A percentile compares a stretch with the other conserved stretches of the same genome.
Evolutionary conservation across 2,329 filamentous ascomycete species (phyloP).

Genomic region (Berkeleyomyces basicola): DNA sequence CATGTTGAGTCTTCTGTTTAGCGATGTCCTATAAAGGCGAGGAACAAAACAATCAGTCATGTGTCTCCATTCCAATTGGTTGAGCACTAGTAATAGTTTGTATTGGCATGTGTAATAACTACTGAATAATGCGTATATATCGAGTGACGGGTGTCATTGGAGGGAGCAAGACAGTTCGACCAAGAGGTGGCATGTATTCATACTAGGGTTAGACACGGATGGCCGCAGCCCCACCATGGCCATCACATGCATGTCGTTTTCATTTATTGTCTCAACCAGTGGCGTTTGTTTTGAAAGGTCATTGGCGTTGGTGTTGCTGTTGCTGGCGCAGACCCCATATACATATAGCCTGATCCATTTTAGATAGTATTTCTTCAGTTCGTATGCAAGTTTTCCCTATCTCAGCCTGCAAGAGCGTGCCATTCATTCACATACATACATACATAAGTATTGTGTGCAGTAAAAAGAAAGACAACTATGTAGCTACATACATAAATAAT

Average conservation of each 20-base stretch:
- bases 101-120: too few relatives aligned
- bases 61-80: too few relatives aligned
- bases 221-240: neutral
- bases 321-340: too few relatives aligned
- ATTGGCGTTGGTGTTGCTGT: neutral
- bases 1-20: neutral
- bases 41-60: neutral
- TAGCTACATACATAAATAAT: neutral
- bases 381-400: too few relatives aligned
- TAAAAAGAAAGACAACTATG: neutral
- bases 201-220: neutral
- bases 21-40: neutral
- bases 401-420: neutral
- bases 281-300: neutral
- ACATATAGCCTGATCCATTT: too few relatives aligned
- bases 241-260: neutral
- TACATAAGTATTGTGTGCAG: neutral
- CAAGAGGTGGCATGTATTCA: neutral
- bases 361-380: too few relatives aligned
- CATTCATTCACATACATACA: neutral
- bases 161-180: neutral
- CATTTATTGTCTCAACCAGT: neutral
- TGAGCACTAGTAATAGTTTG: too few relatives aligned
- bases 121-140: too few relatives aligned
- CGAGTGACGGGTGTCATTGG: too few relatives aligned